phyloP scores from a whole-genome alignment of 2,329 filamentous ascomycete species.

The Coniochaeta sp. region DNA sequence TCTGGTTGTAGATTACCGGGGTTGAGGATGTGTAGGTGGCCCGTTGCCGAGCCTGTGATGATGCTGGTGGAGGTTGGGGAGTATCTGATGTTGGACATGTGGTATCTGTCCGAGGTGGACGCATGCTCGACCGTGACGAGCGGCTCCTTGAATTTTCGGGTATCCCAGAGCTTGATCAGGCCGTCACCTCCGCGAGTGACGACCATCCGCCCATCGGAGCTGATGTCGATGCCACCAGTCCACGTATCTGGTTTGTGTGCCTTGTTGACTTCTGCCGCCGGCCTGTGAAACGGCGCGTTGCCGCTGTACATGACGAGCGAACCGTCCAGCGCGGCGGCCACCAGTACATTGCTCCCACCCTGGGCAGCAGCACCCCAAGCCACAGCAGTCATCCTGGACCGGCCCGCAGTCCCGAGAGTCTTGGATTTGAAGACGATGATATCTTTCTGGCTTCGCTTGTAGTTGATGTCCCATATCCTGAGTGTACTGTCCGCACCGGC shows the following conservation, averaged over 20 bases:
- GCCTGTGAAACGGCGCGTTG: slow-evolving; percentile 77
- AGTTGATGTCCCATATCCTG: slow-evolving; percentile 94
- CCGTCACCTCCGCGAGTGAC: slow-evolving; percentile 89
- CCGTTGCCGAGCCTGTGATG: slow-evolving; percentile 79
- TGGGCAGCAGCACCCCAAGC: slow-evolving; percentile 74
- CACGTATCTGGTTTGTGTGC: slow-evolving; percentile 80
- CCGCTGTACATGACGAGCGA: slow-evolving; percentile 88
- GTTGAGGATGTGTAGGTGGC: slow-evolving; percentile 87
- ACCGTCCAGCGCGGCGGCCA: slow-evolving; percentile 81
- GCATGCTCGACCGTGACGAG: slow-evolving; percentile 71
- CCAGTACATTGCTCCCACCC: slow-evolving; percentile 71
- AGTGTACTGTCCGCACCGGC: slow-evolving; percentile 93
- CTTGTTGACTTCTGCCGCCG: slow-evolving; percentile 73
- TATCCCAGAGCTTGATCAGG: slow-evolving; percentile 94
- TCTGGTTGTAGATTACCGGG: slow-evolving; percentile 83
- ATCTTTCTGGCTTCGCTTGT: slow-evolving; percentile 82
- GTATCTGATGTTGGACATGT: slow-evolving; percentile 83
- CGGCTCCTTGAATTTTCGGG: slow-evolving; percentile 86
- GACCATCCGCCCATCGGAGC: slow-evolving; percentile 80
- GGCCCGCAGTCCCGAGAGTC: slow-evolving; percentile 78
- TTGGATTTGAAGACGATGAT: slow-evolving; percentile 95
- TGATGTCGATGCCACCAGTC: slow-evolving; percentile 89
- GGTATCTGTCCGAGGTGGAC: slow-evolving; percentile 77
- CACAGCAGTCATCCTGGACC: slow-evolving; percentile 89
- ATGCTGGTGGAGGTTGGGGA: slow-evolving; percentile 78